Evolutionary conservation across 495 filamentous ascomycete species (phyloP).

Genomic region (Neurospora tetraspora): DNA sequence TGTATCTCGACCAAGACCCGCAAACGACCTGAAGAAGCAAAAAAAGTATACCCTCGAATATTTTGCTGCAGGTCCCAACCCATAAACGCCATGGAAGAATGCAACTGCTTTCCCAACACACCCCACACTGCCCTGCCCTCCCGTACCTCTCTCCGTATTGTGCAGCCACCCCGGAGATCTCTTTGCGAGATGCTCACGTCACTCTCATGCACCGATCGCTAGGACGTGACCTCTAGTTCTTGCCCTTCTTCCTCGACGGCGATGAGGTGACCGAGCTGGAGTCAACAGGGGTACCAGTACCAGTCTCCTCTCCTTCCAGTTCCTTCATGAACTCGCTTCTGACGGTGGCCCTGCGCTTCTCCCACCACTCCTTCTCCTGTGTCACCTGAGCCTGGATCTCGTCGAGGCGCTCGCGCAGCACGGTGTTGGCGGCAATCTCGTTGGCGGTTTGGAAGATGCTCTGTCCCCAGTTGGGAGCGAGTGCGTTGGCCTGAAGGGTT

Average conservation of each 20-base stretch:
- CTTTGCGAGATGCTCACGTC: neutral
- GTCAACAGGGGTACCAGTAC: neutral
- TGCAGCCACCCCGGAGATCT: constrained; percentile 4
- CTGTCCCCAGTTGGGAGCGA: constrained; percentile 78
- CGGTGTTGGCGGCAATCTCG: constrained; percentile 69
- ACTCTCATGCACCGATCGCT: neutral
- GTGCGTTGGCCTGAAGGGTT: constrained; percentile 62
- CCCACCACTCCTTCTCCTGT: constrained; percentile 84
- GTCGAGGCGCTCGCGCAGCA: constrained; percentile 63
- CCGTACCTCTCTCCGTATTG: constrained; percentile 7
- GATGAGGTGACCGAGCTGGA: neutral
- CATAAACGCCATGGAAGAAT: constrained; percentile 22
- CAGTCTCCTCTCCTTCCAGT: constrained; percentile 44
- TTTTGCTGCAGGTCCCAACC: constrained; percentile 10
- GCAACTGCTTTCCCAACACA: constrained; percentile 3
- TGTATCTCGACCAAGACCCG: neutral
- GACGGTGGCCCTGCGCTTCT: constrained; percentile 61
- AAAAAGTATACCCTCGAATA: neutral
- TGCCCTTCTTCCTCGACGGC: constrained; percentile 59
- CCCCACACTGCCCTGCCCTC: neutral
- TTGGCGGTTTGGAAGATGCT: constrained; percentile 89
- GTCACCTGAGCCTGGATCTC: constrained; percentile 61
- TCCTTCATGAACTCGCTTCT: constrained; percentile 78
- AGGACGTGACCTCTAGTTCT: constrained; percentile 46
- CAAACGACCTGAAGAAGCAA: constrained; percentile 1